phyloP scores from a whole-genome alignment of 2,329 filamentous ascomycete genomes.

The Xylaria hypoxylon region DNA sequence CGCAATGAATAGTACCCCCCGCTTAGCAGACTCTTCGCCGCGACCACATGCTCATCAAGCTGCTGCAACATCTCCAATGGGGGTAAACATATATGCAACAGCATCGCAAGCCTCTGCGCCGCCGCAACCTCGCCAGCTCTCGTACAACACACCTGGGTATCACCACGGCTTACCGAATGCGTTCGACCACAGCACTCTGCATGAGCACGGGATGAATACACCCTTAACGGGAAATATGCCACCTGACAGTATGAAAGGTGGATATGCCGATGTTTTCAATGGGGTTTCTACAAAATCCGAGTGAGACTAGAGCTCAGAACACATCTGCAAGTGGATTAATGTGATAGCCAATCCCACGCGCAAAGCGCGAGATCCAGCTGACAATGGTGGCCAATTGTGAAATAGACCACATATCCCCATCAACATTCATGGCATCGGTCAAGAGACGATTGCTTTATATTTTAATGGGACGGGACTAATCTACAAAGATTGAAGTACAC shows the following conservation, averaged over 20 bases:
- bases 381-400: conserved; percentile 23
- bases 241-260: conserved; percentile 45
- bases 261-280: conserved; percentile 43
- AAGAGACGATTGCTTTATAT: conserved; percentile 19
- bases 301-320: conserved; percentile 32
- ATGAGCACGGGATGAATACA: conserved; percentile 47
- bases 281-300: conserved; percentile 46
- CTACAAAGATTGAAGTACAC: conserved; percentile 28
- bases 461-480: conserved; percentile 28
- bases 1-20: conserved; percentile 45
- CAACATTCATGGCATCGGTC: conserved; percentile 10
- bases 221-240: conserved; percentile 48
- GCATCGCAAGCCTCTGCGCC: conserved; percentile 46
- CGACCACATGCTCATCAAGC: conserved; percentile 44
- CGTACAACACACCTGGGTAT: conserved; percentile 46
- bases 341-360: conserved; percentile 30
- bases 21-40: conserved; percentile 46
- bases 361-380: conserved; percentile 22
- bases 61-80: conserved; percentile 47
- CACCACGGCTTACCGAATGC: conserved; percentile 46
- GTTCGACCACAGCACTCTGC: conserved; percentile 47
- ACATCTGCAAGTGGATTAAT: conserved; percentile 25
- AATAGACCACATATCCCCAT: conserved; percentile 6
- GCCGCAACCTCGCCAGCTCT: conserved; percentile 45
- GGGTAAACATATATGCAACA: conserved; percentile 48